These are phyloP conservation scores for Leucocoprinus sp. DNA, from an alignment of 768 basidiomycete genomes.

Conservation along the genomic window DNA sequence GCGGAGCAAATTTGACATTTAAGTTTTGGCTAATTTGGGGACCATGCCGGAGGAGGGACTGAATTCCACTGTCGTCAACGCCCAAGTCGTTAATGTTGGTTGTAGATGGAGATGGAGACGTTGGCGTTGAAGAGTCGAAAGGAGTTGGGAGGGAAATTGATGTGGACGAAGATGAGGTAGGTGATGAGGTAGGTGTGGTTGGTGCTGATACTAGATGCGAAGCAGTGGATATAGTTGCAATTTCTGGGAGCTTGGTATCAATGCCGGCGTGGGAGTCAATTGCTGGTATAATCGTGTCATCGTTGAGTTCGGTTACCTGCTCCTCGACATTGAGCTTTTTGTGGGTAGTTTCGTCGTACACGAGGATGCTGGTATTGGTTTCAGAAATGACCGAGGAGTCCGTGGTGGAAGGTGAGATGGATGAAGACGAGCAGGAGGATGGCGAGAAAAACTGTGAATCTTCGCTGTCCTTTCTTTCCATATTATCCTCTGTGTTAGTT, in stretches of 20 bases:
- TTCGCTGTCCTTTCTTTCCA: neutral
- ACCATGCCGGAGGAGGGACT: slow-evolving; percentile 14
- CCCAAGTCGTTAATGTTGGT: neutral
- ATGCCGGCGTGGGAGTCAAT: neutral
- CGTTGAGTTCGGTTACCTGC: neutral
- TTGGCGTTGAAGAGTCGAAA: slow-evolving; percentile 19
- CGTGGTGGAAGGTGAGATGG: slow-evolving; percentile 12
- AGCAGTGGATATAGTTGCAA: neutral
- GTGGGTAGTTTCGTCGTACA: neutral
- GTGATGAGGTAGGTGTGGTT: slow-evolving; percentile 30
- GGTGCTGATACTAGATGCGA: slow-evolving; percentile 17
- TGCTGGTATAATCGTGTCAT: neutral
- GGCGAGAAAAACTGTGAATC: slow-evolving; percentile 9
- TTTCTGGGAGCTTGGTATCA: neutral
- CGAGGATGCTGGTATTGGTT: neutral
- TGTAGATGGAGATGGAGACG: neutral
- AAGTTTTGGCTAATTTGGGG: slow-evolving; percentile 12
- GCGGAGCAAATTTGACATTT: slow-evolving; percentile 51
- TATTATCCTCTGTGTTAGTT: too few species aligned
- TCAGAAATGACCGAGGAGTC: slow-evolving; percentile 8
- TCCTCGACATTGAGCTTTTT: neutral
- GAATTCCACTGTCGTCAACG: neutral
- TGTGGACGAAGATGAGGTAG: slow-evolving; percentile 33
- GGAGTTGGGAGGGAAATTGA: slow-evolving; percentile 31
- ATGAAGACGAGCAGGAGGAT: slow-evolving; percentile 13